Percentiles rank a stretch among this genome's conserved stretches.
phyloP scores from a whole-genome alignment of 2,329 filamentous ascomycete species.

The Mycogone perniciosa region DNA sequence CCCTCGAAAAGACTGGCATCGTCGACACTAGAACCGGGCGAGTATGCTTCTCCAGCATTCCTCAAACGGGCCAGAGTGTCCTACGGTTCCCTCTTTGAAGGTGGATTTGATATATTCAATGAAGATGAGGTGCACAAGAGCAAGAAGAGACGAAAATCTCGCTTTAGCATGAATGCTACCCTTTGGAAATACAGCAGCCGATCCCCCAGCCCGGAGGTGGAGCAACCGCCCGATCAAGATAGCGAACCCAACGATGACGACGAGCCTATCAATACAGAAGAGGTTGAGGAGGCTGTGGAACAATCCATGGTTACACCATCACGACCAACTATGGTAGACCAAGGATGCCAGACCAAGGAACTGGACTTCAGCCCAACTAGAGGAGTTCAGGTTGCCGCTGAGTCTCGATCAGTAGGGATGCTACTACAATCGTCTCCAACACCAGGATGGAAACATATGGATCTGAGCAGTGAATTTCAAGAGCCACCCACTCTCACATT shows the following conservation, averaged over 20 bases:
- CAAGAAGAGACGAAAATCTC: constrained; percentile 67
- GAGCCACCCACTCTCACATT: constrained; percentile 17
- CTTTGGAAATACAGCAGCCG: constrained; percentile 70
- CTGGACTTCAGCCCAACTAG: constrained; percentile 22
- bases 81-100: constrained; percentile 60
- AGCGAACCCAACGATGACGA: constrained; percentile 14
- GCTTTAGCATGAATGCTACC: constrained; percentile 58
- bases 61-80: constrained; percentile 65
- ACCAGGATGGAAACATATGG: constrained; percentile 4
- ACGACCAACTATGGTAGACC: constrained; percentile 28
- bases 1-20: constrained; percentile 31
- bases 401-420: constrained; percentile 17
- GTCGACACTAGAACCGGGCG: constrained; percentile 35
- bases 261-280: constrained; percentile 4
- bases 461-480: not conserved
- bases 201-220: constrained; percentile 62
- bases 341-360: constrained; percentile 29
- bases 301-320: constrained; percentile 14
- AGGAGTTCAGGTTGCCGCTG: constrained; percentile 24
- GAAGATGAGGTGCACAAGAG: constrained; percentile 29
- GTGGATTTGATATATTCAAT: constrained; percentile 61
- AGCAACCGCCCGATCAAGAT: constrained; percentile 24
- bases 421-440: constrained; percentile 13
- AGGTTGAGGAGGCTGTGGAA: not conserved
- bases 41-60: constrained; percentile 75